Evolutionary conservation across 2,329 filamentous ascomycete genomes (phyloP).

Genomic region (Fusarium coicis): DNA sequence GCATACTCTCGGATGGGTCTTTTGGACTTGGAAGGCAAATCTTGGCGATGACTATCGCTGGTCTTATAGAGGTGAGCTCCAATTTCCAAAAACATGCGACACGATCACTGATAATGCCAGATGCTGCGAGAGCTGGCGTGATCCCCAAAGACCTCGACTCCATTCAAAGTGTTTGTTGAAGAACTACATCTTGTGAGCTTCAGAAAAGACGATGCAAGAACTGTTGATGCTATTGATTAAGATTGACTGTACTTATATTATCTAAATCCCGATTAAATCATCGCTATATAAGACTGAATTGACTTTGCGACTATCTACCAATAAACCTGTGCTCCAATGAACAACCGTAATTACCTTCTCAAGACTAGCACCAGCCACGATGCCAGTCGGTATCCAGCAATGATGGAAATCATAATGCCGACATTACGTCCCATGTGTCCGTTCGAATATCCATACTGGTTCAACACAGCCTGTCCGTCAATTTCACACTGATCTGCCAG

Average conservation of each 20-base stretch:
- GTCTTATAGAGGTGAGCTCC: conserved; percentile 40
- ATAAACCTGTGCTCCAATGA: background rate
- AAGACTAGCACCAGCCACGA: conserved; percentile 70
- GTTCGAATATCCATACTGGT: conserved; percentile 74
- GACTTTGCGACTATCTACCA: background rate
- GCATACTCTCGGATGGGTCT: conserved; percentile 39
- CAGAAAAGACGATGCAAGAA: background rate
- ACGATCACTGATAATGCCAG: conserved; percentile 10
- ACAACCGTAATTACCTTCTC: conserved; percentile 24
- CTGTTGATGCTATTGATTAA: background rate
- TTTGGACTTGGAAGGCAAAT: conserved; percentile 42
- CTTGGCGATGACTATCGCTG: conserved; percentile 42
- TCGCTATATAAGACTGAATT: background rate
- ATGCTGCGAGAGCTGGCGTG: conserved; percentile 35
- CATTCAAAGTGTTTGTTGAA: conserved; percentile 33
- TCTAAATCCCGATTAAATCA: background rate
- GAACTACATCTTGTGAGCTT: background rate
- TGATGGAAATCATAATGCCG: conserved; percentile 82
- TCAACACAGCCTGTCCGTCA: conserved; percentile 75
- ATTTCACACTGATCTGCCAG: conserved; percentile 70
- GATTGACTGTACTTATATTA: background rate
- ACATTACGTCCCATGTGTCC: conserved; percentile 79
- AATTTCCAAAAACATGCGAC: background rate
- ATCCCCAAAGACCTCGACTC: conserved; percentile 36
- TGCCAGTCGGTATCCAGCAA: conserved; percentile 65